Evolutionary conservation across 2,329 filamentous ascomycete genomes (phyloP).

Genomic region (Aspergillus aculeatus): DNA sequence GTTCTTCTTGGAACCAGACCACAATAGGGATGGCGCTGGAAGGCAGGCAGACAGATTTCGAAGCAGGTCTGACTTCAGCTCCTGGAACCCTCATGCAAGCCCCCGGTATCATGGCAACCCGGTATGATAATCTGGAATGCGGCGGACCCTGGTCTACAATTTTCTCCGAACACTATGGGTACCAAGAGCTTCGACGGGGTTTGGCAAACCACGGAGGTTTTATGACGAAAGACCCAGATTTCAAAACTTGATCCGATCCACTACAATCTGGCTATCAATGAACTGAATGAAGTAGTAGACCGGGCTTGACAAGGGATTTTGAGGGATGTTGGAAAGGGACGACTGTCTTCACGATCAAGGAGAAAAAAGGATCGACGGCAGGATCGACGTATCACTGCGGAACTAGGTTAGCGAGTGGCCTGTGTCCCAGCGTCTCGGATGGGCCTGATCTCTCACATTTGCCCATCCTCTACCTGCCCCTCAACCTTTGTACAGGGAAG

Average conservation of each 20-base stretch:
- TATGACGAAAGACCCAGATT: neutral
- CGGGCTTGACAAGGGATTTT: neutral
- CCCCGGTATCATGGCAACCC: constrained; percentile 18
- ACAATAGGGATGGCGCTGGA: neutral
- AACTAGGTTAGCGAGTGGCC: neutral
- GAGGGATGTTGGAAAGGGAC: neutral
- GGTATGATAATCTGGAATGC: constrained; percentile 22
- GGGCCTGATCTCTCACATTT: constrained; percentile 7
- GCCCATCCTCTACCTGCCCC: neutral
- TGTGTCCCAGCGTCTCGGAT: constrained; percentile 3
- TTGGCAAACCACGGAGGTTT: neutral
- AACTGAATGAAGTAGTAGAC: neutral
- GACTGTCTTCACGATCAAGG: neutral
- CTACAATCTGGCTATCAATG: neutral
- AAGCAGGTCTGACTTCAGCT: neutral
- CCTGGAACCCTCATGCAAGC: neutral
- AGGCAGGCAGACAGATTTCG: neutral
- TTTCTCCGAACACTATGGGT: neutral
- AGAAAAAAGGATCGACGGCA: neutral
- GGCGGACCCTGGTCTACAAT: neutral
- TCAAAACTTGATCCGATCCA: neutral
- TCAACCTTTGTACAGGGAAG: neutral
- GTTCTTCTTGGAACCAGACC: neutral
- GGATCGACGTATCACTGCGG: neutral
- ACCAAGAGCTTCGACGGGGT: neutral